These are phyloP conservation scores for Phytopythium litorale DNA, from an alignment of 352 stramenopile genomes.

Conservation along the genomic window DNA sequence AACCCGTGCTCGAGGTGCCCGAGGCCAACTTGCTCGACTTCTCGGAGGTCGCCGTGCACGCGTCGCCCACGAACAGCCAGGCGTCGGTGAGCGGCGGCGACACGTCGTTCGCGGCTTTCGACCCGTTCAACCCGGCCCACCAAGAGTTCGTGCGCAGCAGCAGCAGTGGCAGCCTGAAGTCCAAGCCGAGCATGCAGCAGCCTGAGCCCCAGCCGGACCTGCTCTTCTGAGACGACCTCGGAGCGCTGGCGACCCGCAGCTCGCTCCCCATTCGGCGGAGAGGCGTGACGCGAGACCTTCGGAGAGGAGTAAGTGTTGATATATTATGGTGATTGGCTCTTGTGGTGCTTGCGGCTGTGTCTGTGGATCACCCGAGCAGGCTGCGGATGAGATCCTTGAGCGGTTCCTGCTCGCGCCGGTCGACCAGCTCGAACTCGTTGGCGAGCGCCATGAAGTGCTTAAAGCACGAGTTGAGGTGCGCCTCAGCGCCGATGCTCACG, in stretches of 20 bases:
- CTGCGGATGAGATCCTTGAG: conserved; percentile 95
- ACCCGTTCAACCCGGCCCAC: conserved; percentile 35
- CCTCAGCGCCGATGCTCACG: conserved; percentile 91
- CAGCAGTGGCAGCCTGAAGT: conserved; percentile 6
- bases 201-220: not conserved
- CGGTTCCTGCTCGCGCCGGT: conserved; percentile 92
- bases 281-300: not conserved
- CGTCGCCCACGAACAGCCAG: conserved; percentile 25
- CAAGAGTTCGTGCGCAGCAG: conserved; percentile 9
- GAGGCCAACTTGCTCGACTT: conserved; percentile 67
- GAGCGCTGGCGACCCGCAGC: not conserved
- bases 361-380: conserved; percentile 42
- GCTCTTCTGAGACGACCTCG: not conserved
- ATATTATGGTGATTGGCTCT: not conserved
- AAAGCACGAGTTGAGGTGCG: conserved; percentile 97
- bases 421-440: conserved; percentile 92
- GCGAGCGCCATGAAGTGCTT: conserved; percentile 99
- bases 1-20: conserved; percentile 17
- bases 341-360: not conserved
- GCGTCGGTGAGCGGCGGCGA: conserved; percentile 3
- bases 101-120: conserved; percentile 26
- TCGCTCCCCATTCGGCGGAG: not conserved
- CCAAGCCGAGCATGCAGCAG: not conserved
- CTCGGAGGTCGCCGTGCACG: conserved; percentile 46
- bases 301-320: not conserved